Evolutionary conservation across 2,329 filamentous ascomycete genomes (phyloP).

Genomic region (Thelonectria rubi): DNA sequence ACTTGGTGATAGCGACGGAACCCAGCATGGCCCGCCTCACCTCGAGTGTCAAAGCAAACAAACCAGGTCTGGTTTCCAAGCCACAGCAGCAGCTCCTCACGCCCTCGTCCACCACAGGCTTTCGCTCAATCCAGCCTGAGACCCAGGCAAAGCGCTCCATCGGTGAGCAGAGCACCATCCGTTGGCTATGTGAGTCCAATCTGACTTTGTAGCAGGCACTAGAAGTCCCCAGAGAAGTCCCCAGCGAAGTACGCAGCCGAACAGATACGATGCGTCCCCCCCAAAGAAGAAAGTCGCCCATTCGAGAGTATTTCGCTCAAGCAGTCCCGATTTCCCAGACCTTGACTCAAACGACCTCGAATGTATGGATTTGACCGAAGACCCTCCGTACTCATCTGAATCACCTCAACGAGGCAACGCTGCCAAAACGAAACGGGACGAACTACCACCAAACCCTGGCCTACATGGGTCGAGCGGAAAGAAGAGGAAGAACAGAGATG

Average conservation of each 20-base stretch:
- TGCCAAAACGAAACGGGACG: constrained; percentile 55
- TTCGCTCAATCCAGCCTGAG: constrained; percentile 32
- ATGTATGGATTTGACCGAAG: constrained; percentile 54
- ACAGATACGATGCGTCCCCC: constrained; percentile 37
- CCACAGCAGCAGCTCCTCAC: constrained; percentile 53
- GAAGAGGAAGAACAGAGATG: constrained; percentile 63
- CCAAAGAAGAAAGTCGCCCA: constrained; percentile 39
- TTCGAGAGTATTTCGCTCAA: constrained; percentile 17
- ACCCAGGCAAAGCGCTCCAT: constrained; percentile 22
- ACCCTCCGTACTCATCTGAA: constrained; percentile 46
- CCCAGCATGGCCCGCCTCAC: constrained; percentile 57
- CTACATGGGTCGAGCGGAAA: constrained; percentile 52
- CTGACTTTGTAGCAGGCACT: constrained; percentile 20
- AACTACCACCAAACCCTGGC: constrained; percentile 51
- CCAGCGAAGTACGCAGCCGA: constrained; percentile 14
- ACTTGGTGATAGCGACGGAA: constrained; percentile 41
- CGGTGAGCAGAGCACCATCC: constrained; percentile 17
- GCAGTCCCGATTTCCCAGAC: constrained; percentile 48
- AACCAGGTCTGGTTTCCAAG: constrained; percentile 54
- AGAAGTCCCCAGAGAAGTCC: constrained; percentile 22
- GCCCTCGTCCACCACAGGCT: constrained; percentile 44
- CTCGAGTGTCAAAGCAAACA: constrained; percentile 55
- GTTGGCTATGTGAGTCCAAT: neutral
- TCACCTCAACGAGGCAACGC: constrained; percentile 50
- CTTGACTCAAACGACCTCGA: constrained; percentile 49